Base-by-base conservation (phyloP, 2,329 filamentous ascomycete species). In the Lomentospora prolificans region DNA sequence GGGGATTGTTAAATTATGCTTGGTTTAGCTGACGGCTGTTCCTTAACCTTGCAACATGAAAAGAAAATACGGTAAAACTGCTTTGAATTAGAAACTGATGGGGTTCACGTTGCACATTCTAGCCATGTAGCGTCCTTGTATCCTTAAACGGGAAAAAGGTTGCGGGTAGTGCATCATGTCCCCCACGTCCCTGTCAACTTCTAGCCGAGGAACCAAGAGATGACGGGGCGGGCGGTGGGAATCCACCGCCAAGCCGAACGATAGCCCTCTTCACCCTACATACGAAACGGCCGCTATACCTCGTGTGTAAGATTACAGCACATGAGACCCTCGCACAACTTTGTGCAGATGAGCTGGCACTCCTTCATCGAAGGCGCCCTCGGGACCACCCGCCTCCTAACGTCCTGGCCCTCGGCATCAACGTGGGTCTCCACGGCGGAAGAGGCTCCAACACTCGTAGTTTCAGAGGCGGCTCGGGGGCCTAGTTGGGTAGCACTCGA, bases 291-390 rank as follows among this genome's bases (percentile, higher is more conserved):
- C n/a, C 4, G n/a, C 5, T 22, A 8, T 48, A 48, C 7, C 31
- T 14, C 22, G 51, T 25, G 25, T 8, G n/a, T 8, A 4, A 39
- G 22, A n/a, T 31, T 48, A 19, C 55, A 53, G 22, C 55, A 53
- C 55, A 46, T 52, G 4, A 53, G 25, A 3, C 51, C 39, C 24
- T 50, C 55, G 50, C 50, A 57, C 7, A 48, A 22, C 33, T 17
- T 57, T 2, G 27, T 24, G 41, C 50, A 57, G 6, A 31, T 24
- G 24, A 50, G 41, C 36, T 57, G 55, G 39, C 55, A 57, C 17
- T 51, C 46, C 28, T 51, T 44, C 22, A 17, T 5, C 46, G 27
- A 25, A 12, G 44, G 4, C 46, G 9, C 8, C n/a, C 17, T 14
- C 14, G 9, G 6, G 6, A 22, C 41, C 10, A 25, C 17, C 19